A percentile compares a stretch with the other conserved stretches of the same genome.
Conservation (phyloP, 768 basidiomycete genomes). For the Polyporus arcularius region DNA sequence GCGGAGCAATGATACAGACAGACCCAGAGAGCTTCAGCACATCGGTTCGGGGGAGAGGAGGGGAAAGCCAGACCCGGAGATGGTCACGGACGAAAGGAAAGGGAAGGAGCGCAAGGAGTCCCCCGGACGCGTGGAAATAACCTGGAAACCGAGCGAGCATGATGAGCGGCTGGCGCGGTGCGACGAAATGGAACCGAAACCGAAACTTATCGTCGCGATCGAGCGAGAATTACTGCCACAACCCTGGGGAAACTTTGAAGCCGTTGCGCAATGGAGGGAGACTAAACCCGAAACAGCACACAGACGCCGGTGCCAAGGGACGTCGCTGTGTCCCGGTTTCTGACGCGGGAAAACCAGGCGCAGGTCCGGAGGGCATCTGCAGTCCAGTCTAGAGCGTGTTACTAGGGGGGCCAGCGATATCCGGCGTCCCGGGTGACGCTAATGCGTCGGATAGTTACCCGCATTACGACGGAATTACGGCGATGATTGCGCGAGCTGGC, state of each 20-base stretch:
- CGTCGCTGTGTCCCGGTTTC: constrained; percentile 15
- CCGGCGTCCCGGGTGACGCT: constrained; percentile 15
- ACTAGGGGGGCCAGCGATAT: constrained; percentile 17
- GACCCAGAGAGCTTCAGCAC: constrained; percentile 28
- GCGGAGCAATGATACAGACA: constrained; percentile 29
- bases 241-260: constrained; percentile 20
- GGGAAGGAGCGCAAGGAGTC: constrained; percentile 19
- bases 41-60: constrained; percentile 19
- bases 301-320: constrained; percentile 19
- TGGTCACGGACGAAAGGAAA: constrained; percentile 18
- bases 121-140: constrained; percentile 20
- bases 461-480: constrained; percentile 10
- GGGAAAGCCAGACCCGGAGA: constrained; percentile 22
- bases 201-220: constrained; percentile 25
- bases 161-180: constrained; percentile 23
- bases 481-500: too few species aligned
- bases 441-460: constrained; percentile 16
- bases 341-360: constrained; percentile 12
- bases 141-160: constrained; percentile 23
- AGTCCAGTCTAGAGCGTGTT: constrained; percentile 21
- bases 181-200: constrained; percentile 27
- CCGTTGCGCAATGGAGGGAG: constrained; percentile 19
- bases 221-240: constrained; percentile 19
- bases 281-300: constrained; percentile 14
- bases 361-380: constrained; percentile 12